Percentiles rank a stretch among this genome's conserved stretches.
These are phyloP conservation scores for Skeletonema costatum DNA, from an alignment of 108 stramenopile species.

Conservation along the genomic window DNA sequence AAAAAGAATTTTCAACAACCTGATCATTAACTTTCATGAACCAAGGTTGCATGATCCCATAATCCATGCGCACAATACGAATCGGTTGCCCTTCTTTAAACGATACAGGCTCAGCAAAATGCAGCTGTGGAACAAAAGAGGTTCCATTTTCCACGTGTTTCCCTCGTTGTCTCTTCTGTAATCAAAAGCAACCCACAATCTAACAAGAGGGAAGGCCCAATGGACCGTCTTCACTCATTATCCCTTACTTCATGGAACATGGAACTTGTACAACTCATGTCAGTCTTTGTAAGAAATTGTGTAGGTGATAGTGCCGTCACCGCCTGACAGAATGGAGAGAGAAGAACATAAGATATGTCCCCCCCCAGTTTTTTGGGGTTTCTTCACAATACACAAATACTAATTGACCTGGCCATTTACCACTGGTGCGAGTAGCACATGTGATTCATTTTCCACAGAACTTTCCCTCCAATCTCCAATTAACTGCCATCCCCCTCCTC, in stretches of 20 bases:
- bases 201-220: conserved; percentile 19
- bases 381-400: conserved; percentile 1
- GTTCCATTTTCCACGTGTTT: conserved; percentile 4
- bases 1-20: not conserved
- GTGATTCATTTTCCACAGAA: not conserved
- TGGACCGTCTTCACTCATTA: conserved; percentile 3
- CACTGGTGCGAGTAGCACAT: not conserved
- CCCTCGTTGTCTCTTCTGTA: conserved; percentile 17
- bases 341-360: conserved; percentile 23
- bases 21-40: not conserved
- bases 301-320: not conserved
- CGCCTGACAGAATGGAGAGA: conserved; percentile 24
- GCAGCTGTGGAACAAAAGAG: conserved; percentile 21
- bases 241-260: conserved; percentile 9
- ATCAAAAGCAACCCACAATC: conserved; percentile 33
- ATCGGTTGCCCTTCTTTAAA: conserved; percentile 14
- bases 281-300: not conserved
- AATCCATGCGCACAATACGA: conserved; percentile 18
- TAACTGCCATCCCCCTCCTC: not conserved
- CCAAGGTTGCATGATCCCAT: not conserved
- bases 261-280: conserved; percentile 18
- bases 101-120: conserved; percentile 12
- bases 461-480: not conserved
- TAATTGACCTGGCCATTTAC: not conserved
- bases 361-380: no score